Conservation (phyloP, 73 alveolate species). For the Loxodes magnus region DNA sequence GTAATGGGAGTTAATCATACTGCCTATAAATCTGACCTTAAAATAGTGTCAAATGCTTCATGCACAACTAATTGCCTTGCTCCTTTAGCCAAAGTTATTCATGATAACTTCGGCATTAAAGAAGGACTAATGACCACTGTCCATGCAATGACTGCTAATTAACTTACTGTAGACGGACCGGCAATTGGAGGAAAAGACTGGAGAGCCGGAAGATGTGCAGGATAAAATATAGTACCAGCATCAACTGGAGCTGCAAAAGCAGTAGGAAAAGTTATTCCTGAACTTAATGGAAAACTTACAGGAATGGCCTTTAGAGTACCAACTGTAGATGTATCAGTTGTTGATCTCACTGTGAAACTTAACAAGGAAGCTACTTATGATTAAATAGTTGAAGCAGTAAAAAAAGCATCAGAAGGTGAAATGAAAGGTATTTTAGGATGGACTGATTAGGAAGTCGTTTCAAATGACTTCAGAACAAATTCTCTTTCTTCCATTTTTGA, state of each 20-base stretch:
- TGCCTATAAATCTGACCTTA: conserved; percentile 21
- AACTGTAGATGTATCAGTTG: conserved; percentile 83
- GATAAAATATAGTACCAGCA: conserved; percentile 80
- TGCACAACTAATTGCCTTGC: conserved; percentile 95
- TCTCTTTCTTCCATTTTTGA: conserved; percentile 64
- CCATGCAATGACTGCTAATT: conserved; percentile 91
- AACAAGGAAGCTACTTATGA: conserved; percentile 68
- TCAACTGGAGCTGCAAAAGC: conserved; percentile 96
- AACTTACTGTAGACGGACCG: conserved; percentile 95
- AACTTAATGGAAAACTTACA: conserved; percentile 74
- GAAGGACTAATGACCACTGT: conserved; percentile 96
- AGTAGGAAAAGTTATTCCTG: conserved; percentile 87
- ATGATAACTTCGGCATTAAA: conserved; percentile 91
- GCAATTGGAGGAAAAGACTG: conserved; percentile 96
- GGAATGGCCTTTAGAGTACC: conserved; percentile 98
- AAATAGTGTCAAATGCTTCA: conserved; percentile 92
- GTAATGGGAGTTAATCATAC: conserved; percentile 84
- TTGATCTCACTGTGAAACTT: conserved; percentile 72
- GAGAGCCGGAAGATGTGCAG: conserved; percentile 93
- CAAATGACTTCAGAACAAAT: conserved; percentile 63
- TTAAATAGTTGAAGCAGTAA: conserved; percentile 70
- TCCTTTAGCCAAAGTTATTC: conserved; percentile 61
- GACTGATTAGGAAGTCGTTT: conserved; percentile 81
- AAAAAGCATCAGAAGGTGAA: conserved; percentile 64
- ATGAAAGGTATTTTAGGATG: conserved; percentile 81